Base-by-base conservation (phyloP, 345 rosid genomes). In the Dipteronia sinensis region DNA sequence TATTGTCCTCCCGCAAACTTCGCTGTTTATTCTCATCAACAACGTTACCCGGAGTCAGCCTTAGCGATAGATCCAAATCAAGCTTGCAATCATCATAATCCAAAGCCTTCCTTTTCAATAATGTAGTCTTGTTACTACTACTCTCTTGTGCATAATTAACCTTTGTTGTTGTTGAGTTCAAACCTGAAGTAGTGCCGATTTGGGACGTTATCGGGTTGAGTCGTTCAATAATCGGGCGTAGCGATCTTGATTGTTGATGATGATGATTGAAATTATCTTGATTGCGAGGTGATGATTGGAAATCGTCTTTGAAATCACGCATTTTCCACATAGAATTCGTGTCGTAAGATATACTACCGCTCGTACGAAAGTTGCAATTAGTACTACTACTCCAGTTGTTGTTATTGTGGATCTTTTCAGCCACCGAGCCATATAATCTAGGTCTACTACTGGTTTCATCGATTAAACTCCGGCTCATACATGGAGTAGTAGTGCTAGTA, bases 41-140 rank as follows among this genome's bases (percentile, higher is more conserved):
- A 8, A 46, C 74, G 4, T 82, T 77, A 29, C 82, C 75, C 77
- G 34, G 75, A 65, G 27, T 69, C 76, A 87, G 40, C 77, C 77
- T 83, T 47, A 89, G 82, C 64, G 91, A 84, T 16, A 93, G 93
- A 73, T 86, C 87, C 67, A 92, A 83, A 74, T 85, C 90, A 42
- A 90, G 79, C 64, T 84, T 71, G 55, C 80, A 51, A 81, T 4
- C 4, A 34, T 81, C 87, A 5, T 3, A 53, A 5, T 53, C 58
- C 34, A 78, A 46, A 6, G 79, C 80, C 68, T 83, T 86, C 72
- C 89, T 84, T 80, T 87, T 90, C 59, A 67, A 53, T 6, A 53
- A 46, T 7, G 79, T 7, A 29, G 4, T 73, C 73, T 76, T 82
- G 58, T 53, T 53, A 53, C 58, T 53, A 53, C 58, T 17, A 65